Evolutionary conservation across 2,329 filamentous ascomycete species (phyloP), one percentile per base, ranked within the genome.

Genomic region (Ophiocordyceps unilateralis): DNA sequence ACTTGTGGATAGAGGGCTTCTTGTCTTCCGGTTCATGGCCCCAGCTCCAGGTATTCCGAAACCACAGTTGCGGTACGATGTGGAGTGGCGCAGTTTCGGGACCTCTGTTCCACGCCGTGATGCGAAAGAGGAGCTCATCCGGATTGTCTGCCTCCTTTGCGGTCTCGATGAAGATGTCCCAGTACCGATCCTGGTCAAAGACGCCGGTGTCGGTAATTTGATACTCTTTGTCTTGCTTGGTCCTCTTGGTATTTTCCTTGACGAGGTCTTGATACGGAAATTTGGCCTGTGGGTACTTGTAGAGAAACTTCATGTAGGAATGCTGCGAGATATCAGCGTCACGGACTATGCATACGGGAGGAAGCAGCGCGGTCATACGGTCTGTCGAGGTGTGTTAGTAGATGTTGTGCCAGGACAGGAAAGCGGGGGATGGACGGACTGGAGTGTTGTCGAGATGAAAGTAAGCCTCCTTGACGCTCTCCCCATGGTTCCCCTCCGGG

Each of bases 301-400:
- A 96, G 51, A 96, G 79, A 57, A 80, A 93, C 62, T 96, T 96
- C 89, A 96, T 96, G 68, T 96, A 96, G 23, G 89, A 93, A 63
- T 95, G 88, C 83, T 88, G 59, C 24, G 45, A 43, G 21, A 45
- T 46, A 47, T 55, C 49, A 52, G 43, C 45, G 9, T 21, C 38
- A 14, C 19, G 36, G 20, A 37, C 40, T 41, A 43, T 42, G 41
- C 38, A 21, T 40, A 26, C 6, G 19, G 36, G 20, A 14, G 36
- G 36, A 23, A 20, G 19, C 7, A 5, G 8, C 10, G 23, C 11
- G n/a, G 34, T 38, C 59, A 55, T 65, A 70, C 67, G 54, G 68
- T 70, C 68, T 72, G 49, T 23, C 5, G 7, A 37, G 4, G 15
- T 43, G 20, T 36, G 53, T 63, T 50, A 55, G 50, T 45, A 41